Base-by-base conservation (phyloP, 371 early-diverging fungal genomes). In the Lichtheimia ramosa region DNA sequence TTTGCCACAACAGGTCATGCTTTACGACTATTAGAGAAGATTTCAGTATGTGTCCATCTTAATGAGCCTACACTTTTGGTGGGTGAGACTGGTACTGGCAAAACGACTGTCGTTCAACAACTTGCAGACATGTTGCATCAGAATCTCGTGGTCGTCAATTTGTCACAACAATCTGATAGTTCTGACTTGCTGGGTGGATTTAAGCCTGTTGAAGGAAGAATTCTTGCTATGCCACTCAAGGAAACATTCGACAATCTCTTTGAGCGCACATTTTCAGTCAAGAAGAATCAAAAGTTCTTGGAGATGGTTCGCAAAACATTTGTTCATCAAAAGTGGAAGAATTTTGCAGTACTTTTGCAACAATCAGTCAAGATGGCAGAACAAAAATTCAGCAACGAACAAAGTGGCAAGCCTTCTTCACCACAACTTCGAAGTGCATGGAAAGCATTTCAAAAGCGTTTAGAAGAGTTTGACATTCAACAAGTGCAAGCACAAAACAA, bases 51-150 rank as follows among this genome's bases (percentile, higher is more conserved):
- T 54, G 90, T 94, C 18, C 82, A 88, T 59, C 70, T 93, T 54
- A 83, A 81, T 16, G 97, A 96, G 69, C 96, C 98, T 15, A 89
- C 95, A 0, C 71, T 99, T 23, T 77, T 99, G 3, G 91, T 99
- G 3, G 99, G 99, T 58, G 99, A 99, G 70, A 99, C 99, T 0
- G 99, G 99, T 51, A 95, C 97, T 1, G 99, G 99, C 57, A 99
- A 99, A 76, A 99, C 99, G 0, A 95, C 99, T 0, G 88, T 96
- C 3, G 91, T 99, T 14, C 99, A 99, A 75, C 89, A 95, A 52
- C 80, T 99, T 27, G 94, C 98, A 6, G 78, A 89, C 28, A 80
- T 89, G 70, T 73, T 91, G 56, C 81, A 89, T 57, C 88, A 91
- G 34, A 83, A 88, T 48, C 85, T 99, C 57, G 80, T 89, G 13